Conservation (phyloP, 2,329 filamentous ascomycete species). For the Botrytis deweyae region DNA sequence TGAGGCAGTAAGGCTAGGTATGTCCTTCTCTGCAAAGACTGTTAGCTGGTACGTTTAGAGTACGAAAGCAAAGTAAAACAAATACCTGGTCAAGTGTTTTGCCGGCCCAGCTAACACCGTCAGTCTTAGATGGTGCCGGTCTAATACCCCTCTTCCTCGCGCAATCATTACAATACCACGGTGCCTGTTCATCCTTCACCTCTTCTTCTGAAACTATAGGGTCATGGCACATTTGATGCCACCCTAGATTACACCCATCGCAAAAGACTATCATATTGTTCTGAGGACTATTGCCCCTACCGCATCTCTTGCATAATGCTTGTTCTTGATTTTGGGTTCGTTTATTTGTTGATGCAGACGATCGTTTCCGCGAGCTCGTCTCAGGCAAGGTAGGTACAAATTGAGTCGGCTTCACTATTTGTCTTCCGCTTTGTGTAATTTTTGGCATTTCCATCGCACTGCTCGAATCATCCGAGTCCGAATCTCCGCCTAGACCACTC, state of each 20-base stretch:
- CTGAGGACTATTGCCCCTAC: constrained; percentile 67
- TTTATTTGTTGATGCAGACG: constrained; percentile 46
- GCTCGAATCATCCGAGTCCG: constrained; percentile 41
- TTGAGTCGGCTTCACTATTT: constrained; percentile 64
- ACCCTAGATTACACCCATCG: constrained; percentile 75
- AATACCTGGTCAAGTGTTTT: constrained; percentile 45
- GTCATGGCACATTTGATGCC: constrained; percentile 80
- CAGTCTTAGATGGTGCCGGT: constrained; percentile 35
- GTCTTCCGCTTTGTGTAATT: constrained; percentile 73
- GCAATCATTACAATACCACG: constrained; percentile 72
- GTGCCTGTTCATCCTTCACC: constrained; percentile 62
- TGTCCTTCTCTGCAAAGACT: constrained; percentile 52
- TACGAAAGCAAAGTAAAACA: constrained; percentile 11
- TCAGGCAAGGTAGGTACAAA: constrained; percentile 58
- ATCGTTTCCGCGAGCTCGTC: constrained; percentile 42
- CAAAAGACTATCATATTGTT: constrained; percentile 84
- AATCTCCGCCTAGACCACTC: constrained; percentile 40
- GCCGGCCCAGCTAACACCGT: constrained; percentile 35
- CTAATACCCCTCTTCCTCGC: constrained; percentile 48
- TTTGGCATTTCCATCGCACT: constrained; percentile 55
- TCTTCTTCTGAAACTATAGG: constrained; percentile 70
- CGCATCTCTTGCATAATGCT: constrained; percentile 69
- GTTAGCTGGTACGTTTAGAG: constrained; percentile 17
- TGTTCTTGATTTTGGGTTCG: constrained; percentile 55
- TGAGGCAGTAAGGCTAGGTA: constrained; percentile 64